Evolutionary conservation across 1,284 basidiomycete genomes (phyloP), one percentile per base, ranked within the genome.

Genomic region (Ustilago sp.): DNA sequence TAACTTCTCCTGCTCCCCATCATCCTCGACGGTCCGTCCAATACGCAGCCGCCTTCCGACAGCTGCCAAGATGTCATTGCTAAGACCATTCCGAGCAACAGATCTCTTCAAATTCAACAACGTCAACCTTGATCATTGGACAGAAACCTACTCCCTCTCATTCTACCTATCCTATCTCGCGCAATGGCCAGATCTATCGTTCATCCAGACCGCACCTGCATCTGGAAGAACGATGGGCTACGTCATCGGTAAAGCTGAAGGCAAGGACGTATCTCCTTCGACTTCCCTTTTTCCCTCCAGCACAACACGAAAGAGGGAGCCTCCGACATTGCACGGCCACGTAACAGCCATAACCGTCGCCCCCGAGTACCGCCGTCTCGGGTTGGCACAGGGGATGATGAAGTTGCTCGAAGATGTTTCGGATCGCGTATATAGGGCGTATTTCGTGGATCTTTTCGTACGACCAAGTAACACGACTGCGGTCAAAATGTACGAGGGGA

Each of bases 61-160:
- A 8, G 4, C 28, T 34, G 15, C 15, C 9, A 43, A 7, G 13
- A 95, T 95, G 94, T 93, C 92, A 81, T 86, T 93, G 41, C 88
- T 93, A 3, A 89, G 94, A 54, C 91, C 94, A 13, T 94, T 96
- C 88, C 89, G 89, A 81, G 93, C 93, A 15, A 90, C 91, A 0
- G 94, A 96, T 85, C 89, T 96, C 87, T 95, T 96, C 89, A 91
- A 90, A 79, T 95, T 95, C 88, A 96, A 96, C 86, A 93, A 94
- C 38, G 94, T 94, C 69, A 96, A 96, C 86, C 88, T 95, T 82
- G 94, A 96, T 86, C 89, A 94, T 61, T 96, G 93, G 93, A 96
- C 94, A 53, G 94, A 96, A 88, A 96, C 94, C 19, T 96, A 94
- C 86, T 91, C 91, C 53, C 91, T 93, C 80, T 90, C 89, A 34